A percentile compares a stretch with the other conserved stretches of the same genome.
phyloP scores from a whole-genome alignment of 495 filamentous ascomycete species.

The Podospora pseudoanserina region DNA sequence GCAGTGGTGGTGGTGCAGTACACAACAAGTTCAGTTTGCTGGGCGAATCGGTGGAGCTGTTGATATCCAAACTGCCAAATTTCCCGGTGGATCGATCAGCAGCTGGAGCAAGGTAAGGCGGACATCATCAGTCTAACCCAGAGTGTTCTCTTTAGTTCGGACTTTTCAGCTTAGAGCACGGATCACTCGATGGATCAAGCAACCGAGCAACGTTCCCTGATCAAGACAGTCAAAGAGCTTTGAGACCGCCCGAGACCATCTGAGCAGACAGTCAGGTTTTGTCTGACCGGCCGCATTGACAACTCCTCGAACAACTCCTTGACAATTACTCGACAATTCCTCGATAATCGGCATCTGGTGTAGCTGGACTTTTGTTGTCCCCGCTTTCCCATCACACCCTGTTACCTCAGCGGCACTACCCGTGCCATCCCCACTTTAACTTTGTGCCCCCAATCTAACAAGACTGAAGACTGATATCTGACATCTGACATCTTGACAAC shows the following conservation, averaged over 20 bases:
- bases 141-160: not conserved
- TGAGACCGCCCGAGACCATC: no score
- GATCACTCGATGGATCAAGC: not conserved
- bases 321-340: no score
- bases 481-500: not conserved
- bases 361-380: no score
- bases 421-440: no score
- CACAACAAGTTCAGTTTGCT: no score
- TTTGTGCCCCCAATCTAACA: not conserved
- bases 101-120: not conserved
- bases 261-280: no score
- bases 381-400: no score
- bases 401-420: no score
- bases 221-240: no score
- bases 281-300: no score
- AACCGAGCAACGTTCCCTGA: not conserved
- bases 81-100: not conserved
- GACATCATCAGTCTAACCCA: not conserved
- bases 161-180: not conserved
- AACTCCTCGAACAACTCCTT: no score
- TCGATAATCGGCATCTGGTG: no score
- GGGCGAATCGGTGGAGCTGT: not conserved
- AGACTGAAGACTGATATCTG: not conserved
- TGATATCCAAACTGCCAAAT: not conserved
- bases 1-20: not conserved